Conservation (phyloP, 2,329 filamentous ascomycete genomes). For the Paecilomyces dactylethromorphus region DNA sequence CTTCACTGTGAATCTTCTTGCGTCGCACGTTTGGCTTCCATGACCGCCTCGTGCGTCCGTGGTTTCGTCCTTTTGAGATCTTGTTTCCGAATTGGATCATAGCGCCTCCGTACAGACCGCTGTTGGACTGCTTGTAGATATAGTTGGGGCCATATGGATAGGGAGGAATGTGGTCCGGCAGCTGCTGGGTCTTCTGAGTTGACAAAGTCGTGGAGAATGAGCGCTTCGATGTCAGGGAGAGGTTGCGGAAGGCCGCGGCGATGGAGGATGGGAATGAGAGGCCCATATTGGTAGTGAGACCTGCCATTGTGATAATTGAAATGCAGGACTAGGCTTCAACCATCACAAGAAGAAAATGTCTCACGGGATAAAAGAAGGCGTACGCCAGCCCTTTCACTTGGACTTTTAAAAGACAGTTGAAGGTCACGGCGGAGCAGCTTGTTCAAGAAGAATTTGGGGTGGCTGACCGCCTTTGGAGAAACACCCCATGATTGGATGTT, state of each 20-base stretch:
- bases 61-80: constrained; percentile 43
- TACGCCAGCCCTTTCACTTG: background rate
- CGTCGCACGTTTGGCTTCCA: constrained; percentile 45
- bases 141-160: constrained; percentile 41
- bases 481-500: constrained; percentile 21
- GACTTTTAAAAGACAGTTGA: constrained; percentile 2
- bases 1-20: constrained; percentile 41
- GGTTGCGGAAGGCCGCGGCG: constrained; percentile 30
- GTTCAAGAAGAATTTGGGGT: constrained; percentile 13
- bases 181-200: constrained; percentile 22
- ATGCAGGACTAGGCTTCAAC: constrained; percentile 3
- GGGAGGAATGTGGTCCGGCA: constrained; percentile 35
- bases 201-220: constrained; percentile 31
- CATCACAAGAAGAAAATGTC: constrained; percentile 9
- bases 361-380: constrained; percentile 3
- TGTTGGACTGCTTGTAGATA: constrained; percentile 40
- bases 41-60: constrained; percentile 42
- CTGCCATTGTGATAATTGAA: constrained; percentile 22
- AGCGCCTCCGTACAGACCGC: constrained; percentile 41
- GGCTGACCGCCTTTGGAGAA: constrained; percentile 28
- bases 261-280: constrained; percentile 25
- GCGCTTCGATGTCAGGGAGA: constrained; percentile 31
- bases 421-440: background rate
- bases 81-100: constrained; percentile 45
- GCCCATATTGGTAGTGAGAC: constrained; percentile 21